A percentile compares a stretch with the other conserved stretches of the same genome.
Evolutionary conservation across 257 asterid genomes (phyloP).

Genomic region (Oldenlandia corymbosa): DNA sequence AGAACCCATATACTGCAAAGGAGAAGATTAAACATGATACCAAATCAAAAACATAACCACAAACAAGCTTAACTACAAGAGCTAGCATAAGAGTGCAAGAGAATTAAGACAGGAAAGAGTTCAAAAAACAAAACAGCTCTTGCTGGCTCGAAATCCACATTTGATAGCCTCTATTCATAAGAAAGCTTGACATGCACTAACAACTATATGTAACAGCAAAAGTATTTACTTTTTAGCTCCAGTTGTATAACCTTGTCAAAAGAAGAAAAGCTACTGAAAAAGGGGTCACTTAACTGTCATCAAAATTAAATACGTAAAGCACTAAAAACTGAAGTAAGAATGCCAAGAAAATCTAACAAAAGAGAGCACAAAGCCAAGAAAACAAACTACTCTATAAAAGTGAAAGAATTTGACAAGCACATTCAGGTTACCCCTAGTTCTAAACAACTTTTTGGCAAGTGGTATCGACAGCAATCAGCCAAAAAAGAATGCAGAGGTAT

Average conservation of each 20-base stretch:
- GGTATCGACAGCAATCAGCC: not conserved
- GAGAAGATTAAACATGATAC: not conserved
- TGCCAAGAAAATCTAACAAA: too few relatives aligned
- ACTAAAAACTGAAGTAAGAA: too few relatives aligned
- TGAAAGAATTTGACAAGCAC: not conserved
- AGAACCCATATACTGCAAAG: not conserved
- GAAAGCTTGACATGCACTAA: not conserved
- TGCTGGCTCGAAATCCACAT: not conserved
- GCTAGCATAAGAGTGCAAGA: not conserved
- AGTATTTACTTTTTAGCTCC: not conserved
- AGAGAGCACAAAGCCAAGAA: not conserved
- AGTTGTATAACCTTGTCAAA: not conserved
- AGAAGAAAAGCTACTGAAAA: not conserved
- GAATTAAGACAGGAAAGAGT: not conserved
- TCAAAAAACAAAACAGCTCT: not conserved
- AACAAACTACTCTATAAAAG: not conserved
- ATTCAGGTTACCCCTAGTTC: not conserved
- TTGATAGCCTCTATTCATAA: not conserved
- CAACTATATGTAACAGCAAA: not conserved
- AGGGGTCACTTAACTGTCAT: too few relatives aligned
- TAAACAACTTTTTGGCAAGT: not conserved
- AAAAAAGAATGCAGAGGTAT: not conserved
- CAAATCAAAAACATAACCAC: not conserved
- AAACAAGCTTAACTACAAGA: not conserved
- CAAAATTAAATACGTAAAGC: too few relatives aligned